phyloP scores from a whole-genome alignment of 495 filamentous ascomycete genomes.

The Patellaria atrata region DNA sequence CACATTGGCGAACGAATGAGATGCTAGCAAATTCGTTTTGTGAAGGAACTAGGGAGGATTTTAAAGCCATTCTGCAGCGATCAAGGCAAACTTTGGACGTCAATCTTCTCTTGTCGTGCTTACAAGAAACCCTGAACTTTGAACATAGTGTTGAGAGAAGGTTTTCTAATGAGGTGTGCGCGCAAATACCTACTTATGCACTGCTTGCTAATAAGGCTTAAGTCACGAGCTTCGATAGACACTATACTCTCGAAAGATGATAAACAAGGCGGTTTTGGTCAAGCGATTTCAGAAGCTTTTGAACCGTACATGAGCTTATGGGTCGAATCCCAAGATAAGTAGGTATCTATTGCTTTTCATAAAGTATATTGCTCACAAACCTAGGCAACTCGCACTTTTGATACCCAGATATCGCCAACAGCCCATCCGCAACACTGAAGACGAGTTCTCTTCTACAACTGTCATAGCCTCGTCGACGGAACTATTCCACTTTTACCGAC shows the following conservation, averaged over 20 bases:
- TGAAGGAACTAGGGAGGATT: conserved; percentile 89
- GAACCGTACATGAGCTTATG: conserved; percentile 93
- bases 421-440: conserved; percentile 63
- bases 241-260: conserved; percentile 76
- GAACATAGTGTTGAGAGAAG: conserved; percentile 80
- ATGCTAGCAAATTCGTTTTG: conserved; percentile 85
- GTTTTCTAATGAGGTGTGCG: conserved; percentile 52
- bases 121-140: conserved; percentile 96
- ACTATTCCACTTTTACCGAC: conserved; percentile 90
- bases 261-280: conserved; percentile 62
- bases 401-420: conserved; percentile 83
- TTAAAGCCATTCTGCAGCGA: conserved; percentile 77
- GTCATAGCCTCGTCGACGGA: conserved; percentile 91
- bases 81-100: conserved; percentile 81
- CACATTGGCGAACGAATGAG: conserved; percentile 81
- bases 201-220: not conserved
- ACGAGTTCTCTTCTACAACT: conserved; percentile 82
- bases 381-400: conserved; percentile 57
- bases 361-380: conserved; percentile 5
- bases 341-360: conserved; percentile 8
- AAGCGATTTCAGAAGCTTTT: conserved; percentile 91
- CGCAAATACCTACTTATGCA: too few relatives aligned
- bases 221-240: conserved; percentile 75
- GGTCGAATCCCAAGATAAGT: conserved; percentile 91
- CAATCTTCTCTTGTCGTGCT: conserved; percentile 74